Base-by-base conservation (phyloP, 352 stramenopile species). In the Globisporangium mamillatum region DNA sequence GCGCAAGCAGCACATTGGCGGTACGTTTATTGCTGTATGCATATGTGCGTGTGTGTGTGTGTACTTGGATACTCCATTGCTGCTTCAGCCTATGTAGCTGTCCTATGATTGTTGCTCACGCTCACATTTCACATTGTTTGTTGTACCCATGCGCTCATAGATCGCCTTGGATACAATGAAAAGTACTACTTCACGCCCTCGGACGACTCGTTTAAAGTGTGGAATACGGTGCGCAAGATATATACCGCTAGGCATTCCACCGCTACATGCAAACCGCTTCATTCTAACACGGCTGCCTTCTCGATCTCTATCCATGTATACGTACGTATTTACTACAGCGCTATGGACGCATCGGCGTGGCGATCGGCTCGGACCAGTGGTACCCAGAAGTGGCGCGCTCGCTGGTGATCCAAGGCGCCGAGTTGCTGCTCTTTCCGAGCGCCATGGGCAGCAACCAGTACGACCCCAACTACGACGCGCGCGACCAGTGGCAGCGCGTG, bases 101-200 rank as follows among this genome's bases (percentile, higher is more conserved):
- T 36, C 4, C 6, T 36, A 36, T 14, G 18, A 9, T 22, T 10
- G n/a, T 24, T 52, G 3, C 16, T 16, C 9, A 50, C 20, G 57
- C 44, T 20, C 56, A 44, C 36, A 27, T 64, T 24, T 18, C 24
- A 63, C n/a, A n/a, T 24, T 70, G 54, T 4, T 52, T 27, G 38
- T 6, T 32, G 27, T 32, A 3, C 27, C 27, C 27, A 32, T 9
- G 32, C 10, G 32, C 29, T n/a, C 2, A 8, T 38, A 90, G 90
- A 97, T 72, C 89, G 90, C 10, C 86, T 97, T 38, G 92, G 92
- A 18, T 94, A 92, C 81, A 94, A 95, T 58, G 90, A 97, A 58
- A 97, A 97, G 71, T 98, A 97, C 72, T 98, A 97, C 79, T 97
- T 98, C 68, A 96, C 84, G 59, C 93, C 93, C 0, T 91, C 91